phyloP scores from a whole-genome alignment of 2,329 filamentous ascomycete species.

The Fusarium virguliforme region DNA sequence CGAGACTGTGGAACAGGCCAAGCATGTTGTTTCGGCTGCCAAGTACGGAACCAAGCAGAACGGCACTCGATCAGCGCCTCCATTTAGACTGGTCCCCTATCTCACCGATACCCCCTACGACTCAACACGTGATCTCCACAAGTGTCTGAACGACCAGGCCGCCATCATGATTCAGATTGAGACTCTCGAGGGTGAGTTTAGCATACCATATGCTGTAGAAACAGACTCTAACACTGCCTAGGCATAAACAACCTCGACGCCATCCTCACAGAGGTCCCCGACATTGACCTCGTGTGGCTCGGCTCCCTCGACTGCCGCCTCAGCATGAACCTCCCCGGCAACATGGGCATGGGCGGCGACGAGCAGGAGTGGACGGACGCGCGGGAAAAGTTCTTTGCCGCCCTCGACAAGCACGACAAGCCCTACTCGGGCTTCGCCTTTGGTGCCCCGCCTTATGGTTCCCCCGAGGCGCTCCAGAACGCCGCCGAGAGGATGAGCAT shows the following conservation, averaged over 20 bases:
- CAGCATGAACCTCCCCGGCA: constrained; percentile 61
- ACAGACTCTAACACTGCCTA: constrained; percentile 4
- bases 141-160: constrained; percentile 63
- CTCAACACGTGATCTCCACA: constrained; percentile 54
- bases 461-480: constrained; percentile 47
- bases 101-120: constrained; percentile 59
- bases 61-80: constrained; percentile 64
- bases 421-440: constrained; percentile 57
- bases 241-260: constrained; percentile 65
- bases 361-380: constrained; percentile 63
- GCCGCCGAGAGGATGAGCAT: constrained; percentile 14
- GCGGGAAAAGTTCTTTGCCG: constrained; percentile 57
- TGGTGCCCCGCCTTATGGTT: constrained; percentile 46
- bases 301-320: constrained; percentile 62
- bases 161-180: constrained; percentile 67
- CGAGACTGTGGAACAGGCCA: constrained; percentile 64
- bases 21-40: constrained; percentile 60
- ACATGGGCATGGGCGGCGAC: constrained; percentile 52
- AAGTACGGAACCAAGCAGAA: constrained; percentile 61
- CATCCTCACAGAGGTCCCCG: constrained; percentile 63
- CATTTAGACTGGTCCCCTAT: constrained; percentile 59
- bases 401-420: constrained; percentile 64
- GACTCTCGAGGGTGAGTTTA: constrained; percentile 51
- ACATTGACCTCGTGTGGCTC: constrained; percentile 66
- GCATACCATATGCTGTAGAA: neutral